These are phyloP conservation scores for Dichotomopilus funicola DNA, from an alignment of 2,329 filamentous ascomycete genomes.

Conservation along the genomic window DNA sequence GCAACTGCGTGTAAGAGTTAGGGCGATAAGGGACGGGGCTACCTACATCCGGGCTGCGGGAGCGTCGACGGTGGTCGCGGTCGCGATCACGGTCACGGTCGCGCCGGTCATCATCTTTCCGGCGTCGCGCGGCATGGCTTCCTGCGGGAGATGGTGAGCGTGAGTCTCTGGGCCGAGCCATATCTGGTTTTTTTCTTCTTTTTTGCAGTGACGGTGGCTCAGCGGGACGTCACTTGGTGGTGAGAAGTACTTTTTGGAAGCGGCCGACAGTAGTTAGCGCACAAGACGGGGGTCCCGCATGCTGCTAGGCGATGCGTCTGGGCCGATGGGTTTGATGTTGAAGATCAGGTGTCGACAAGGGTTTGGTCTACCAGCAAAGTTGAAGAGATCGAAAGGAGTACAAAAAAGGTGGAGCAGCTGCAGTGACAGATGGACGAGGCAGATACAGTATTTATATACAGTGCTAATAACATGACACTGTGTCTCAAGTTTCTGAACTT, in stretches of 20 bases:
- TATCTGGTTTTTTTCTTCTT: slow-evolving; percentile 32
- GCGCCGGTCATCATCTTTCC: slow-evolving; percentile 55
- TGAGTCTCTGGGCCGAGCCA: slow-evolving; percentile 61
- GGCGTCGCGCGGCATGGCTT: slow-evolving; percentile 70
- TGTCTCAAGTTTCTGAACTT: too few relatives aligned
- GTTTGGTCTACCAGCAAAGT: slow-evolving; percentile 3
- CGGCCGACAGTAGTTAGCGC: slow-evolving; percentile 15
- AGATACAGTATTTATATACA: not conserved
- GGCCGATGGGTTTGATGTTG: not conserved
- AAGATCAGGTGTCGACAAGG: not conserved
- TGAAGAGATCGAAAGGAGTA: not conserved
- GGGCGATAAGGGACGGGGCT: slow-evolving; percentile 18
- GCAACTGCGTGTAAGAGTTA: slow-evolving; percentile 23
- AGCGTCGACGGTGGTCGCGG: slow-evolving; percentile 48
- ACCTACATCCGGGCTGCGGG: slow-evolving; percentile 59
- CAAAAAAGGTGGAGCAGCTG: not conserved
- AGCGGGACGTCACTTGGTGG: slow-evolving; percentile 25
- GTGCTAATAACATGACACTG: not conserved
- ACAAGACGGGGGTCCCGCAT: slow-evolving; percentile 5
- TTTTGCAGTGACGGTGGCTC: slow-evolving; percentile 25
- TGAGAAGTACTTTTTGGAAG: slow-evolving; percentile 27
- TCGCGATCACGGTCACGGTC: slow-evolving; percentile 32
- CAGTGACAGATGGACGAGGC: not conserved
- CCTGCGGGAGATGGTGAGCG: slow-evolving; percentile 93
- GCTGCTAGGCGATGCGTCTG: not conserved